A percentile compares a stretch with the other conserved stretches of the same genome.
Conservation (phyloP, 2,329 filamentous ascomycete genomes). For the Penicillium paneum region DNA sequence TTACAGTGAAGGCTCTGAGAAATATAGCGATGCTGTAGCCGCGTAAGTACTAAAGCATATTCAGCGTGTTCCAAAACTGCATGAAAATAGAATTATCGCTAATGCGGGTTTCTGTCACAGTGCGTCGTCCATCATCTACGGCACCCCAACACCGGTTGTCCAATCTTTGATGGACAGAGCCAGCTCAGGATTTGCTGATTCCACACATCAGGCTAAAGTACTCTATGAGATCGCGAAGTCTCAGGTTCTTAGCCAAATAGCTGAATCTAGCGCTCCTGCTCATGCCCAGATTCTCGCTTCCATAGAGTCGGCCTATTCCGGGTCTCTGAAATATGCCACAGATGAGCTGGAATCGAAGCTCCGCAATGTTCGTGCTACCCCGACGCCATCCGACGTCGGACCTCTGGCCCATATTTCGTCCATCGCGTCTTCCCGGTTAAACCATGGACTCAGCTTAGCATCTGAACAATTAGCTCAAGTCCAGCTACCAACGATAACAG, state of each 20-base stretch:
- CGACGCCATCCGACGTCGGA: constrained; percentile 41
- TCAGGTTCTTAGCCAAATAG: constrained; percentile 65
- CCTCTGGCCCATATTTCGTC: constrained; percentile 59
- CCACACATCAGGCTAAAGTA: constrained; percentile 62
- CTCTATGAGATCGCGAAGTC: constrained; percentile 68
- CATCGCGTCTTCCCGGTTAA: constrained; percentile 66
- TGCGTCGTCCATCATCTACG: constrained; percentile 9
- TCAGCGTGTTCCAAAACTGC: background rate
- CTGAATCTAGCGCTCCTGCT: constrained; percentile 57
- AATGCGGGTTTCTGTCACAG: constrained; percentile 1
- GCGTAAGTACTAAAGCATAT: constrained; percentile 44
- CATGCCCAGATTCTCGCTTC: constrained; percentile 39
- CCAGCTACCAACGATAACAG: constrained; percentile 63
- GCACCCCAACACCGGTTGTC: constrained; percentile 4
- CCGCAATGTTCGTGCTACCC: constrained; percentile 50
- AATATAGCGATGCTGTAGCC: constrained; percentile 56
- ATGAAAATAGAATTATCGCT: constrained; percentile 1
- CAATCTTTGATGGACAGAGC: constrained; percentile 1
- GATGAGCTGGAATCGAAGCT: constrained; percentile 16
- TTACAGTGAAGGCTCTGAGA: constrained; percentile 52
- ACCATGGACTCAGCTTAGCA: constrained; percentile 67
- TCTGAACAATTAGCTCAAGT: constrained; percentile 68
- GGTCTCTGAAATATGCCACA: constrained; percentile 22
- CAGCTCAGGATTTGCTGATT: constrained; percentile 43
- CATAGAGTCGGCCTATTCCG: constrained; percentile 24